These are phyloP conservation scores for Macrolepiota dolichaula DNA, from an alignment of 768 basidiomycete species.

Conservation along the genomic window DNA sequence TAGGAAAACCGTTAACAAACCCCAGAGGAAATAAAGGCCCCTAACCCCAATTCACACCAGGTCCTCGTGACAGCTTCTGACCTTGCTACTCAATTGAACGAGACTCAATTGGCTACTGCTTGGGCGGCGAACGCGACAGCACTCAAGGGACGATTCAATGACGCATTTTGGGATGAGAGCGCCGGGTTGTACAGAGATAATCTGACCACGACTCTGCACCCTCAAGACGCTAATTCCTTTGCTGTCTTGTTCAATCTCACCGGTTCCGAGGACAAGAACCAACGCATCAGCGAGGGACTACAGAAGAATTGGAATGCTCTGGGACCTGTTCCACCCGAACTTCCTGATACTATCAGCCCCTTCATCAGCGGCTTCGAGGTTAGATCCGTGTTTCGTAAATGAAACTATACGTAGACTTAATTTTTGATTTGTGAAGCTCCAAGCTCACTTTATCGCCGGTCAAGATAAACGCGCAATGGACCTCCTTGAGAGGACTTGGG, in stretches of 20 bases:
- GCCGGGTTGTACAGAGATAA: constrained; percentile 55
- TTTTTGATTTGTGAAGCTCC: constrained; percentile 33
- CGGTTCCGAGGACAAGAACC: constrained; percentile 30
- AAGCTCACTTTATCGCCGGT: constrained; percentile 54
- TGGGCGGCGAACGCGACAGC: constrained; percentile 44
- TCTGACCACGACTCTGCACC: constrained; percentile 44
- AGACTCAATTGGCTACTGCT: constrained; percentile 27
- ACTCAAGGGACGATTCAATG: constrained; percentile 47
- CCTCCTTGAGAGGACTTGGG: constrained; percentile 52
- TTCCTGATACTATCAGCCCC: constrained; percentile 57
- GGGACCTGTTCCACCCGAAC: constrained; percentile 51
- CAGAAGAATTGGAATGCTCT: constrained; percentile 49
- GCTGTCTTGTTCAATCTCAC: constrained; percentile 54
- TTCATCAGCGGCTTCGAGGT: constrained; percentile 60
- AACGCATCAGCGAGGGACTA: constrained; percentile 43
- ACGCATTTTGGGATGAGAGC: constrained; percentile 46
- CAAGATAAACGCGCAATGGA: constrained; percentile 51
- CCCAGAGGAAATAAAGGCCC: not conserved
- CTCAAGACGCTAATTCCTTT: constrained; percentile 58
- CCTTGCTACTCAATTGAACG: constrained; percentile 39
- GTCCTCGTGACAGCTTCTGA: constrained; percentile 44
- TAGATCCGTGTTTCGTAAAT: constrained; percentile 6
- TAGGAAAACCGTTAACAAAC: not conserved
- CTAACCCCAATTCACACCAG: constrained; percentile 23
- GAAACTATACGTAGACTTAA: not conserved